Conservation (phyloP, 2,329 filamentous ascomycete genomes). For the Stagonosporopsis vannaccii region DNA sequence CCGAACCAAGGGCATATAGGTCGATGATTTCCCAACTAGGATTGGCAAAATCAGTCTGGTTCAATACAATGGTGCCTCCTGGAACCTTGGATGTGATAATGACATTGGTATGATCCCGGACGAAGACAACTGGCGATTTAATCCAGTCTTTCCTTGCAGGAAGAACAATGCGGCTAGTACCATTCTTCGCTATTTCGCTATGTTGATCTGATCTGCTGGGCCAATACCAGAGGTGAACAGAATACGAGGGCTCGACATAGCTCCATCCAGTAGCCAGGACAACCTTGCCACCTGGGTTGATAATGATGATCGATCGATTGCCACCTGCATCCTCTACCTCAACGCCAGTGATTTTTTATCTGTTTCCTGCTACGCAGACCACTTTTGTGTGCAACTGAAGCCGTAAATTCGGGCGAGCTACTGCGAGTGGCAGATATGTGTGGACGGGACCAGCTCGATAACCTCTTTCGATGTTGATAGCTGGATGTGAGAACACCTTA, state of each 20-base stretch:
- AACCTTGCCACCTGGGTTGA: conserved; percentile 30
- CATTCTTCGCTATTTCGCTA: conserved; percentile 28
- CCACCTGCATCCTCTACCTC: conserved; percentile 23
- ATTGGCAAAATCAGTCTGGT: conserved; percentile 15
- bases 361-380: conserved; percentile 23
- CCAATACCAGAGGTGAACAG: conserved; percentile 39
- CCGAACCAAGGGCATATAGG: conserved; percentile 32
- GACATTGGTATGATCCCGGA: conserved; percentile 36
- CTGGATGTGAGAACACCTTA: conserved; percentile 25
- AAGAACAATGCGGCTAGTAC: conserved; percentile 21
- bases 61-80: conserved; percentile 19
- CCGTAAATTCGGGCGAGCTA: conserved; percentile 28
- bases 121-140: conserved; percentile 35
- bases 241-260: conserved; percentile 33
- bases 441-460: conserved; percentile 28
- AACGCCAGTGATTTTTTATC: conserved; percentile 27
- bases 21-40: conserved; percentile 22
- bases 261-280: conserved; percentile 36
- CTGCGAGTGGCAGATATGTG: conserved; percentile 29
- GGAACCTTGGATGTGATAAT: conserved; percentile 22
- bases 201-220: conserved; percentile 33
- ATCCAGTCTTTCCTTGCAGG: conserved; percentile 30
- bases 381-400: conserved; percentile 33
- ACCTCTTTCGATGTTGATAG: conserved; percentile 22
- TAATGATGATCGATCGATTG: conserved; percentile 24